These are phyloP conservation scores for Psilocybe mexicana DNA, from an alignment of 1,284 basidiomycete genomes.

Conservation along the genomic window DNA sequence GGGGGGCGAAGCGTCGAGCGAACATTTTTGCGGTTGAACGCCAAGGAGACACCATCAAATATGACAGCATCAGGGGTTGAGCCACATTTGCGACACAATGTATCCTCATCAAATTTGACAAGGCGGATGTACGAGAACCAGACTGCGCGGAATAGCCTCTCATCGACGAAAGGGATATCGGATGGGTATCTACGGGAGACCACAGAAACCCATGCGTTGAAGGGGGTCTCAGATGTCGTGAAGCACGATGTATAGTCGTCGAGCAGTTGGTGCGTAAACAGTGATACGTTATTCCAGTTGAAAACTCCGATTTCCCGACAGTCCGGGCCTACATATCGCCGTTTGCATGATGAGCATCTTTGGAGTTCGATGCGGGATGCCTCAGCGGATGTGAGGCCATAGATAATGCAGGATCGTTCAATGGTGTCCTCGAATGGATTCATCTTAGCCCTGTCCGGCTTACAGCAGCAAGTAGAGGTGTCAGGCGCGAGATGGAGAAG, in stretches of 20 bases:
- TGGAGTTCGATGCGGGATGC: constrained; percentile 4
- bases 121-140: constrained; percentile 28
- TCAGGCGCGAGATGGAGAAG: too few species aligned
- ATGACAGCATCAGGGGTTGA: constrained; percentile 23
- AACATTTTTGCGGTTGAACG: constrained; percentile 23
- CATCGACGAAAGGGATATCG: constrained; percentile 18
- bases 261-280: constrained; percentile 29
- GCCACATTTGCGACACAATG: constrained; percentile 23
- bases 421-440: too few species aligned
- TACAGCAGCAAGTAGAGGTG: too few species aligned
- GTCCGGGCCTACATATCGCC: constrained; percentile 27
- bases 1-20: constrained; percentile 20
- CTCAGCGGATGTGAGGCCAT: too few species aligned
- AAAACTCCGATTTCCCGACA: constrained; percentile 25
- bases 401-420: too few species aligned
- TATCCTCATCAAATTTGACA: constrained; percentile 20
- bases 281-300: constrained; percentile 30
- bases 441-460: too few species aligned
- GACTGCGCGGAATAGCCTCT: constrained; percentile 22
- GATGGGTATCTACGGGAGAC: constrained; percentile 15
- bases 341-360: constrained; percentile 11
- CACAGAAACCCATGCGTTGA: constrained; percentile 25
- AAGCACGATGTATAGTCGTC: constrained; percentile 31
- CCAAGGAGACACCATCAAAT: constrained; percentile 29
- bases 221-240: constrained; percentile 30